phyloP scores from a whole-genome alignment of 768 basidiomycete species.

The Suillus decipiens region DNA sequence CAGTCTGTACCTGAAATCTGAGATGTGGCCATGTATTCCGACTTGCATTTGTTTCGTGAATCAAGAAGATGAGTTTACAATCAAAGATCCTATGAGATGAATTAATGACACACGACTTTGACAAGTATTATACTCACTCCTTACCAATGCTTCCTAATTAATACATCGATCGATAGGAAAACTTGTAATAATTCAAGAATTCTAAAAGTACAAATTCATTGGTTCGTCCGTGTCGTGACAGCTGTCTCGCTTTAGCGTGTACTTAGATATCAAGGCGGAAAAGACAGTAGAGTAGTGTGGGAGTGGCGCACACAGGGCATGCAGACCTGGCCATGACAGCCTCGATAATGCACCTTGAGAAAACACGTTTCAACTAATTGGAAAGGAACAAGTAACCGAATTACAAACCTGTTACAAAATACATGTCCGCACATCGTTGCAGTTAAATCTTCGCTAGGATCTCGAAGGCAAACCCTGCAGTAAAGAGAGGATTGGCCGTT shows the following conservation, averaged over 20 bases:
- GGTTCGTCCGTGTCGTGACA: too few species aligned
- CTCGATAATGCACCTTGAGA: slow-evolving; percentile 54
- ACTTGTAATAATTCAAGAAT: slow-evolving; percentile 3
- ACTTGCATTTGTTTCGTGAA: too few species aligned
- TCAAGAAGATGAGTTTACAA: too few species aligned
- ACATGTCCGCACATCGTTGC: slow-evolving; percentile 66
- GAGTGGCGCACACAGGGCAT: slow-evolving; percentile 54
- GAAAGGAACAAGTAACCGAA: slow-evolving; percentile 7
- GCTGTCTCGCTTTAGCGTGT: neutral
- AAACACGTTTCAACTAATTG: neutral
- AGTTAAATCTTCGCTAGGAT: slow-evolving; percentile 53
- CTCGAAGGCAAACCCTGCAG: slow-evolving; percentile 50
- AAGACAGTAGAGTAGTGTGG: slow-evolving; percentile 55
- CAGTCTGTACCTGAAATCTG: too few species aligned
- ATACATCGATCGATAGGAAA: too few species aligned
- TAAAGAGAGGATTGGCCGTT: slow-evolving; percentile 34
- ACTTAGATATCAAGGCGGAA: slow-evolving; percentile 49
- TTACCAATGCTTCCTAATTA: too few species aligned
- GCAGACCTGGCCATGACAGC: slow-evolving; percentile 45
- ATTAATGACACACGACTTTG: too few species aligned
- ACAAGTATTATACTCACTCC: too few species aligned
- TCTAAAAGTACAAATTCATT: slow-evolving; percentile 1
- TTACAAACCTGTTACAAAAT: slow-evolving; percentile 55
- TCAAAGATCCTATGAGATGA: too few species aligned
- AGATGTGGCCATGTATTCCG: too few species aligned